These are phyloP conservation scores for Ananas comosus DNA, from an alignment of 176 grass and related monocot species.

Conservation along the genomic window DNA sequence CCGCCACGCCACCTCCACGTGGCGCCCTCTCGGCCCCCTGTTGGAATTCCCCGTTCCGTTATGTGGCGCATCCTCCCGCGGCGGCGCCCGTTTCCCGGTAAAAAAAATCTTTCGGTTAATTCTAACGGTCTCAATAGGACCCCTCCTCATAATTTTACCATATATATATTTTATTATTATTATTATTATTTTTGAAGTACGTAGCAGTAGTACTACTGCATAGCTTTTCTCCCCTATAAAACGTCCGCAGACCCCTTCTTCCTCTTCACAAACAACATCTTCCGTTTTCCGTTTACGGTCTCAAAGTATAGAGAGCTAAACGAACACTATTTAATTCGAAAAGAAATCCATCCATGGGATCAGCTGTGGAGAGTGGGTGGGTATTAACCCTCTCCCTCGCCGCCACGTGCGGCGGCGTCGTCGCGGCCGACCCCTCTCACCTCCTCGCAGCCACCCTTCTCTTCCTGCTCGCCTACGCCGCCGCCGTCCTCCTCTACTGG, in stretches of 20 bases:
- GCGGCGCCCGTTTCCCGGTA: neutral
- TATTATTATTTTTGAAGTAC: no score
- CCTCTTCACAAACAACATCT: conserved; percentile 12
- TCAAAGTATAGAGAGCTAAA: neutral
- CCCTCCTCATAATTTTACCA: no score
- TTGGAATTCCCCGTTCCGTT: neutral
- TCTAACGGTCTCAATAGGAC: no score
- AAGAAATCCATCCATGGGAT: conserved; percentile 17
- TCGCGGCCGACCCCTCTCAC: conserved; percentile 10
- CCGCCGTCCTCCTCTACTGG: conserved; percentile 52
- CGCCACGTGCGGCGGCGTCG: conserved; percentile 35
- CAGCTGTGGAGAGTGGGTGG: conserved; percentile 33
- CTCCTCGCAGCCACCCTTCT: conserved; percentile 16
- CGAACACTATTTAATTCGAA: neutral
- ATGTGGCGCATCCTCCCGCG: neutral
- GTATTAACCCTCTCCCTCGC: conserved; percentile 44
- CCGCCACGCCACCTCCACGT: conserved; percentile 14
- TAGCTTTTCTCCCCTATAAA: conserved; percentile 32
- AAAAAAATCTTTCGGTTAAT: neutral
- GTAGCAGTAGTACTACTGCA: no score
- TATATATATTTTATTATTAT: no score
- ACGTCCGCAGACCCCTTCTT: neutral
- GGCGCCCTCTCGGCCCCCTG: neutral
- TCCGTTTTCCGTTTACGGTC: neutral
- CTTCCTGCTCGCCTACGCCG: neutral